These are phyloP conservation scores for Peronospora farinosa DNA, from an alignment of 352 stramenopile genomes.

Conservation along the genomic window DNA sequence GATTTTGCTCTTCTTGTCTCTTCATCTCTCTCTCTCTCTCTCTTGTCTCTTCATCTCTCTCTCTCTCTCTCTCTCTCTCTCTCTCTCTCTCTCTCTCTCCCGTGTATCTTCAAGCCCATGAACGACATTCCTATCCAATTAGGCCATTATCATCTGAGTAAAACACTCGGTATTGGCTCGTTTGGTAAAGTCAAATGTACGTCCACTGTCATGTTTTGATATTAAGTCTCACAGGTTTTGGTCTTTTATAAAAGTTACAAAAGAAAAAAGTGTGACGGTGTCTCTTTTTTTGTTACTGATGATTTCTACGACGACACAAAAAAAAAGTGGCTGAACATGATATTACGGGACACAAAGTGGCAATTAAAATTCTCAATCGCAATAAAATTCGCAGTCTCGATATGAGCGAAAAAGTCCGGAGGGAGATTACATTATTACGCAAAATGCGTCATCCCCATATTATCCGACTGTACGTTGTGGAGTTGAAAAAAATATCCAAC, in stretches of 20 bases:
- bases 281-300: too few relatives aligned
- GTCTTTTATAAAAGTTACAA: neutral
- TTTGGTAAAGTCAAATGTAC: constrained; percentile 98
- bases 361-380: constrained; percentile 99
- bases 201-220: neutral
- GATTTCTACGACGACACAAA: neutral
- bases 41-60: neutral
- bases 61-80: too few relatives aligned
- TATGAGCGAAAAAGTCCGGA: constrained; percentile 99
- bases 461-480: constrained; percentile 91
- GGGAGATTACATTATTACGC: constrained; percentile 98
- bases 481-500: neutral
- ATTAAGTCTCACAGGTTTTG: neutral
- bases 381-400: constrained; percentile 98
- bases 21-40: too few relatives aligned
- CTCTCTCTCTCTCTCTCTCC: too few relatives aligned
- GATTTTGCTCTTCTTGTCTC: too few relatives aligned
- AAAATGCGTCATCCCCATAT: constrained; percentile 99
- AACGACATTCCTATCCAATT: constrained; percentile 91
- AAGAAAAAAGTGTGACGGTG: too few relatives aligned
- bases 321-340: constrained; percentile 93
- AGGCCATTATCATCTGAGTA: constrained; percentile 96
- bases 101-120: constrained; percentile 28
- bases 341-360: constrained; percentile 97
- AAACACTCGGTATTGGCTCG: constrained; percentile 98